phyloP scores from a whole-genome alignment of 352 stramenopile genomes.

The Aphanomyces invadans region DNA sequence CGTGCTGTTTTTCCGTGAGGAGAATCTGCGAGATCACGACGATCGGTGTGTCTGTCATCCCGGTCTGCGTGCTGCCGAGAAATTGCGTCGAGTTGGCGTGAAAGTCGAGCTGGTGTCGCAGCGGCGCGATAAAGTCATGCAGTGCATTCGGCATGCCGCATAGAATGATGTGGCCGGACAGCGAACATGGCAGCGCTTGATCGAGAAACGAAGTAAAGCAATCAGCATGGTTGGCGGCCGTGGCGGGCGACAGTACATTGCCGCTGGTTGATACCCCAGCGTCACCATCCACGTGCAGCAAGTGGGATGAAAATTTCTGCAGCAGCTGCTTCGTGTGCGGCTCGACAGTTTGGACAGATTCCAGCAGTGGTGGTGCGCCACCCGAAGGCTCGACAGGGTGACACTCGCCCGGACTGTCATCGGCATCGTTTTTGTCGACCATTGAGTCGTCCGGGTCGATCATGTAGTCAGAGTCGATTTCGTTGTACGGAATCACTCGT shows the following conservation, averaged over 20 bases:
- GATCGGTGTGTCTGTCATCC: conserved; percentile 24
- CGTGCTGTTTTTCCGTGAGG: conserved; percentile 22
- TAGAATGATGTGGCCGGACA: conserved; percentile 47
- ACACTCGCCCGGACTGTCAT: no score
- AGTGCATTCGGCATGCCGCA: conserved; percentile 59
- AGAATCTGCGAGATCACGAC: background rate
- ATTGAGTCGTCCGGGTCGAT: no score
- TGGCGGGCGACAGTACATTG: no score
- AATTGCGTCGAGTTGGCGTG: background rate
- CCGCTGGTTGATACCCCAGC: no score
- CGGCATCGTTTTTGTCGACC: no score
- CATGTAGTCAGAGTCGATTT: no score
- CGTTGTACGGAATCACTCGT: background rate
- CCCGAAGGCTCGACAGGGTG: no score
- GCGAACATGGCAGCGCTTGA: conserved; percentile 24
- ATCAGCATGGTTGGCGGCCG: background rate
- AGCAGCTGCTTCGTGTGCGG: no score
- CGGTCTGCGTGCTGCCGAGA: background rate
- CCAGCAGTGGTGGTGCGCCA: no score
- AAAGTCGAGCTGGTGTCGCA: conserved; percentile 30
- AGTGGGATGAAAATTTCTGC: no score
- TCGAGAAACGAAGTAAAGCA: background rate
- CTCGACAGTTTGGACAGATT: no score
- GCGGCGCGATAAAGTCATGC: conserved; percentile 41
- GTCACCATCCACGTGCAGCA: no score